Percentiles rank a stretch among this genome's conserved stretches.
These are phyloP conservation scores for Delphinella strobiligena DNA, from an alignment of 2,329 filamentous ascomycete genomes.

Conservation along the genomic window DNA sequence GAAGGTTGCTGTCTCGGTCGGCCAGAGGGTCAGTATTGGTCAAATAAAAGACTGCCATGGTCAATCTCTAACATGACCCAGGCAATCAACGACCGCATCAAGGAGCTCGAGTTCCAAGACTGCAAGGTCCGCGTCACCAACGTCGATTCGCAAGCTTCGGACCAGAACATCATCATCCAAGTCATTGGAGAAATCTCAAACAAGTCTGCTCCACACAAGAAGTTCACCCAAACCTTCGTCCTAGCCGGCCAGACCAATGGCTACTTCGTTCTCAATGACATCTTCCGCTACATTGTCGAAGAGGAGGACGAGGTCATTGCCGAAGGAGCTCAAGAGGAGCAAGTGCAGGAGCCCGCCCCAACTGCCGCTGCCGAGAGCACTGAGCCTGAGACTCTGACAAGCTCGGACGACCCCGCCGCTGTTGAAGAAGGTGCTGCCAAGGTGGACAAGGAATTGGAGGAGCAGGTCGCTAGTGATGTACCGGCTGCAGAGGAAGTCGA, in stretches of 20 bases:
- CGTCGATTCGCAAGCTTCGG: conserved; percentile 89
- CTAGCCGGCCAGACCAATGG: conserved; percentile 91
- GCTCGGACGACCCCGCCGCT: conserved; percentile 24
- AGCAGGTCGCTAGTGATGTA: conserved; percentile 33
- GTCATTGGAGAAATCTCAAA: conserved; percentile 97
- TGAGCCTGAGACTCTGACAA: conserved; percentile 19
- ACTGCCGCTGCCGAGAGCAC: conserved; percentile 29
- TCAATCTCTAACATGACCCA: conserved; percentile 26
- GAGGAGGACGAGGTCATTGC: conserved; percentile 58
- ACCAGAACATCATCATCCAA: conserved; percentile 89
- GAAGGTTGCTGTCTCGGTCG: conserved; percentile 72
- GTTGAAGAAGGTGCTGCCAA: conserved; percentile 32
- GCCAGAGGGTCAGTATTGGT: conserved; percentile 58
- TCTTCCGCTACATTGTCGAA: conserved; percentile 85
- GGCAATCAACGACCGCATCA: conserved; percentile 91
- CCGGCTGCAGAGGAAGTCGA: conserved; percentile 14
- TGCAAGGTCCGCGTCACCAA: conserved; percentile 98
- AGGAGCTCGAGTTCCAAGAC: conserved; percentile 84
- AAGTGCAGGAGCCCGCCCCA: conserved; percentile 22
- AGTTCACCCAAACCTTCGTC: conserved; percentile 96
- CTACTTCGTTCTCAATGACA: conserved; percentile 97
- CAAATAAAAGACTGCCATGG: background rate
- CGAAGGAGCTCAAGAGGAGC: conserved; percentile 22
- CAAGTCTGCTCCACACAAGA: conserved; percentile 80
- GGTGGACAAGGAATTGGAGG: conserved; percentile 67